phyloP scores from a whole-genome alignment of 2,329 filamentous ascomycete genomes.

The Cladosporium oxysporum region DNA sequence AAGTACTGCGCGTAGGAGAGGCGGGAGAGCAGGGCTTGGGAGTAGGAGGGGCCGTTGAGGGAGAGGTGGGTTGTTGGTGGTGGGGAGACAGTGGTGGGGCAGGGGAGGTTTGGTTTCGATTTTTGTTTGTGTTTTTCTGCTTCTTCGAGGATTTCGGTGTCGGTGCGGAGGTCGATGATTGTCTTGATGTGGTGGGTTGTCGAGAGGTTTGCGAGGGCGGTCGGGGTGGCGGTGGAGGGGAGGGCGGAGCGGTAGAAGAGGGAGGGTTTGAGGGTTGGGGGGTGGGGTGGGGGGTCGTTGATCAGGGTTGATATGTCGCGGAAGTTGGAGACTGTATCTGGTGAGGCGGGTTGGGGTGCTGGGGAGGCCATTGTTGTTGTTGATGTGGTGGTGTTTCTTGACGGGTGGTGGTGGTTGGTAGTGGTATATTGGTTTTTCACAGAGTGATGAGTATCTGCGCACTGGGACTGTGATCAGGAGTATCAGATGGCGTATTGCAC shows the following conservation, averaged over 20 bases:
- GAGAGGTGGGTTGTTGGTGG: slow-evolving; percentile 62
- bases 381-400: not conserved
- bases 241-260: slow-evolving; percentile 34
- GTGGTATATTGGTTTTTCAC: too few relatives aligned
- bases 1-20: slow-evolving; percentile 68
- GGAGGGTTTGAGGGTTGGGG: slow-evolving; percentile 41
- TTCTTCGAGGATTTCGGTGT: slow-evolving; percentile 49
- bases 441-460: not conserved
- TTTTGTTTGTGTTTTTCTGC: not conserved
- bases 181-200: slow-evolving; percentile 66
- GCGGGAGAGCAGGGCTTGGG: slow-evolving; percentile 65
- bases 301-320: slow-evolving; percentile 72
- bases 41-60: slow-evolving; percentile 72
- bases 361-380: not conserved
- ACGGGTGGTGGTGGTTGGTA: too few relatives aligned
- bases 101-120: too few relatives aligned
- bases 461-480: not conserved
- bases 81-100: slow-evolving; percentile 54
- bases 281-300: slow-evolving; percentile 48
- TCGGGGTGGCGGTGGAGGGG: slow-evolving; percentile 68
- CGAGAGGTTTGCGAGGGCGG: slow-evolving; percentile 62
- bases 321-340: slow-evolving; percentile 63
- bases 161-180: slow-evolving; percentile 77
- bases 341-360: not conserved
- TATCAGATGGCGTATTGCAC: not conserved